Evolutionary conservation across 306 rosid species (phyloP).

Genomic region (Prunus campanulata): DNA sequence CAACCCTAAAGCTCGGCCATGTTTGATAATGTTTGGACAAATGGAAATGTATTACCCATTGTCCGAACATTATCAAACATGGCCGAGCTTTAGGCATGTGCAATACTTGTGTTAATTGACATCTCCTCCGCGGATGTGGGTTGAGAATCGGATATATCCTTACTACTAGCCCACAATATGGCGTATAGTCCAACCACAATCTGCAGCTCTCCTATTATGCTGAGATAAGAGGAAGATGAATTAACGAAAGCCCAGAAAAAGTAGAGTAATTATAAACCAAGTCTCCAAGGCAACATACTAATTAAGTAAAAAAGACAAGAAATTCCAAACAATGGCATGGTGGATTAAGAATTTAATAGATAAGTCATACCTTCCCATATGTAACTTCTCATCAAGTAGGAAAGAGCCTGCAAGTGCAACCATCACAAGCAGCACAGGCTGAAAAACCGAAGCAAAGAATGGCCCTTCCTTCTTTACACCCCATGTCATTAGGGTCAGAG

Average conservation of each 20-base stretch:
- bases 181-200: background rate
- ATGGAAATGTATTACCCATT: too few species aligned
- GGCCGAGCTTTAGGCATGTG: too few species aligned
- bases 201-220: background rate
- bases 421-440: constrained; percentile 27
- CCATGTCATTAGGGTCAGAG: constrained; percentile 33
- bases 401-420: constrained; percentile 35
- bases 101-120: too few species aligned
- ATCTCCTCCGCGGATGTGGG: too few species aligned
- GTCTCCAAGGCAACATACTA: too few species aligned
- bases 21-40: too few species aligned
- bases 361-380: constrained; percentile 28
- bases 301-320: too few species aligned
- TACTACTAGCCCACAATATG: constrained; percentile 5
- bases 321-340: background rate
- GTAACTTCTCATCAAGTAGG: constrained; percentile 40
- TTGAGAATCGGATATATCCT: background rate
- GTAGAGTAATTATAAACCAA: too few species aligned
- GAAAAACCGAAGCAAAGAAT: constrained; percentile 39
- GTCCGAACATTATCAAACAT: too few species aligned
- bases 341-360: constrained; percentile 44
- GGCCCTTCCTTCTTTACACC: constrained; percentile 40
- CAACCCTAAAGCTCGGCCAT: too few species aligned
- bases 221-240: background rate
- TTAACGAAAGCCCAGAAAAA: too few species aligned